A percentile compares a stretch with the other conserved stretches of the same genome.
phyloP scores from a whole-genome alignment of 179 eudicot genomes.

The Patellifolia procumbens region DNA sequence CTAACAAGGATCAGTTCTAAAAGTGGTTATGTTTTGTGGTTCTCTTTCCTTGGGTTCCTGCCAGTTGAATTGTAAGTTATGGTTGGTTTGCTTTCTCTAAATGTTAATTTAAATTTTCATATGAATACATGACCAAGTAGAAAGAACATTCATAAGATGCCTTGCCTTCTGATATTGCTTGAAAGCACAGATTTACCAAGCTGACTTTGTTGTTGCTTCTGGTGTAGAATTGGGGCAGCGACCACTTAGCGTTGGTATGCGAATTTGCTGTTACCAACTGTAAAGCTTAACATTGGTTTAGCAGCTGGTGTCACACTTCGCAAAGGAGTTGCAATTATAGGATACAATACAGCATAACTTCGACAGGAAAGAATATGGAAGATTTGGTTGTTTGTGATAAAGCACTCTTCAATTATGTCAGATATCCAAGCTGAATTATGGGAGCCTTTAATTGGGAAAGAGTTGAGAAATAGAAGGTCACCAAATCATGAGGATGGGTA shows the following conservation, averaged over 20 bases:
- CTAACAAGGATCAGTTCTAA: neutral
- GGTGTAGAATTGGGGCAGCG: conserved; percentile 72
- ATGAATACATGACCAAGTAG: neutral
- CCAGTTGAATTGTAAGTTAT: neutral
- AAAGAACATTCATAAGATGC: neutral
- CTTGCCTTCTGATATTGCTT: neutral
- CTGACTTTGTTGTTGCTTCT: conserved; percentile 4
- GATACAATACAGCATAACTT: neutral
- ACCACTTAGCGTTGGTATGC: conserved; percentile 73
- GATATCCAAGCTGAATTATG: neutral
- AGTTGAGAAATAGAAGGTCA: neutral
- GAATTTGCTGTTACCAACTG: conserved; percentile 54
- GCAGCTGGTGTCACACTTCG: conserved; percentile 1
- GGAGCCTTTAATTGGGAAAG: neutral
- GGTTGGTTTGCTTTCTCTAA: too few species aligned
- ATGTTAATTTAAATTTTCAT: neutral
- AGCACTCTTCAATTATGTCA: neutral
- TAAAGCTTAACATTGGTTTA: neutral
- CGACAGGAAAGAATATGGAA: neutral
- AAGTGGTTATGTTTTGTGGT: neutral
- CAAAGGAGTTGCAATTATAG: neutral
- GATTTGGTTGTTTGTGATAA: neutral
- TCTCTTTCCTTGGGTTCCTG: neutral
- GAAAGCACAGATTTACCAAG: neutral
- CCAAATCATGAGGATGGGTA: neutral